Conservation (phyloP, 768 basidiomycete species). For the Clitopilus hobsonii region DNA sequence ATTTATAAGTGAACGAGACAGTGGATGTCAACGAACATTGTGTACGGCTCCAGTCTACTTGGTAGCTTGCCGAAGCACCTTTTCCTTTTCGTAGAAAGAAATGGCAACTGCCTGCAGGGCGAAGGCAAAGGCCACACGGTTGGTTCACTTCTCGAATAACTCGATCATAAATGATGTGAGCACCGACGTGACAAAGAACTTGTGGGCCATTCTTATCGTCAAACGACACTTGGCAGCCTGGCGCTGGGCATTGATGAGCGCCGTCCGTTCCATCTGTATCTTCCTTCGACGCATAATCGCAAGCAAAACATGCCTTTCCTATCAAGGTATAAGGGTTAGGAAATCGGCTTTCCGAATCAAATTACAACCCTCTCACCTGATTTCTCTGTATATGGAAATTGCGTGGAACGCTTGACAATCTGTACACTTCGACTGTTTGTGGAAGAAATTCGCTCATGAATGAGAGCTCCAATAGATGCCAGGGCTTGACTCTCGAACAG, state of each 20-base stretch:
- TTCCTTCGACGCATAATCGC: constrained; percentile 3
- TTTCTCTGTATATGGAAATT: no score
- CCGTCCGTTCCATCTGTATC: not conserved
- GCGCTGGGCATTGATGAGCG: not conserved
- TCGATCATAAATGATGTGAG: constrained; percentile 14
- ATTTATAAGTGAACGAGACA: constrained; percentile 1
- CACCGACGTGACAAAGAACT: constrained; percentile 14
- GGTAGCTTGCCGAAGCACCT: constrained; percentile 5
- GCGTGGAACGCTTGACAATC: no score
- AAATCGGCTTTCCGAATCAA: no score
- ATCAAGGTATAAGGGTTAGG: no score
- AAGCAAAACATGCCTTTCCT: constrained; percentile 11
- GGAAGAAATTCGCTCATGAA: no score
- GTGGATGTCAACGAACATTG: no score
- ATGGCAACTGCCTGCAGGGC: constrained; percentile 9
- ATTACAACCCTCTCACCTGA: no score
- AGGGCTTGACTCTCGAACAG: constrained; percentile 4
- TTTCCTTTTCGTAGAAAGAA: constrained; percentile 11
- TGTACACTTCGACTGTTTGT: no score
- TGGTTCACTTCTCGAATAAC: not conserved
- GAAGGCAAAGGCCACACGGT: constrained; percentile 18
- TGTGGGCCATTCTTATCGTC: constrained; percentile 9
- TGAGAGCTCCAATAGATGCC: constrained; percentile 3
- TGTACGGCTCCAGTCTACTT: constrained; percentile 2
- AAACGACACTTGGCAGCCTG: constrained; percentile 2